Evolutionary conservation across 495 filamentous ascomycete genomes (phyloP).

Genomic region (Daldinia bambusicola): DNA sequence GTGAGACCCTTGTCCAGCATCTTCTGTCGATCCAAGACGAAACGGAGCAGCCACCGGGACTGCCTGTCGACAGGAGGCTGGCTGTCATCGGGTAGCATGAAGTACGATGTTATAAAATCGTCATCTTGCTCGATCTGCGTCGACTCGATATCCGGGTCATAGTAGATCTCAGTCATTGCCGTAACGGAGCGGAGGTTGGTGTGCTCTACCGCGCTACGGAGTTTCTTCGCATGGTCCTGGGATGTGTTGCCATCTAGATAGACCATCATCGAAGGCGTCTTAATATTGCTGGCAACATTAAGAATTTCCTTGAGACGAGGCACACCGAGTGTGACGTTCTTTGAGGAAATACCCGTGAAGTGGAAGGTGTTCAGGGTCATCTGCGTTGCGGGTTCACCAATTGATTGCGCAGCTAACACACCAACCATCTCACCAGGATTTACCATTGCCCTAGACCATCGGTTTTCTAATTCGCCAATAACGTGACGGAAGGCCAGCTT

Average conservation of each 20-base stretch:
- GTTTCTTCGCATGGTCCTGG: conserved; percentile 82
- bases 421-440: conserved; percentile 98
- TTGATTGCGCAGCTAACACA: conserved; percentile 96
- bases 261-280: conserved; percentile 98
- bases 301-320: conserved; percentile 99
- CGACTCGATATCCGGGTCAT: conserved; percentile 87
- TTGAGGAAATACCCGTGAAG: conserved; percentile 99
- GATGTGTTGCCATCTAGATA: conserved; percentile 73
- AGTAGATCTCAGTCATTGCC: conserved; percentile 92
- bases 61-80: conserved; percentile 76
- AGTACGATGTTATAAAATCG: conserved; percentile 97
- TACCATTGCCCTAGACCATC: conserved; percentile 82
- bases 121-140: conserved; percentile 87
- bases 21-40: conserved; percentile 91
- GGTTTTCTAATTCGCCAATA: conserved; percentile 86
- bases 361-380: conserved; percentile 99
- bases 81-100: conserved; percentile 88
- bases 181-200: conserved; percentile 94
- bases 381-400: conserved; percentile 98
- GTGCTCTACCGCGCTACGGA: conserved; percentile 91
- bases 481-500: conserved; percentile 94
- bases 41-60: conserved; percentile 94
- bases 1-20: conserved; percentile 93
- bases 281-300: conserved; percentile 96
- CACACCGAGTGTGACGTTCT: conserved; percentile 99